Evolutionary conservation across 352 stramenopile genomes (phyloP), one percentile per base, ranked within the genome.

Genomic region (Phytophthora sansomeana): DNA sequence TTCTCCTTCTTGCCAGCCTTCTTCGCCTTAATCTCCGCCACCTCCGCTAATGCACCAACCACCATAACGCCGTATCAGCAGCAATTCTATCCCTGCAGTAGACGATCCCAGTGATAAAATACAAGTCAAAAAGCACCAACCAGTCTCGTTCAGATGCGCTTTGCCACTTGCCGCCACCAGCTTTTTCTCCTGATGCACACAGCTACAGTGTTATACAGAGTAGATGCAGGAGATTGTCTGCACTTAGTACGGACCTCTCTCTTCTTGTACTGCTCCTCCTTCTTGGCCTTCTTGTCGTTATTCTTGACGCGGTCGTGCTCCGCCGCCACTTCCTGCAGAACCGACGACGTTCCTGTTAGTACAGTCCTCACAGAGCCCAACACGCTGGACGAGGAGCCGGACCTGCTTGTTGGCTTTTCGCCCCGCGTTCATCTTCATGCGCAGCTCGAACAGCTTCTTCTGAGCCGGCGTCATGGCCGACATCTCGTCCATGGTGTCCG

Each of bases 351-450:
- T 10, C 28, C 6, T 9, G 24, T 38, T 16, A 52, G 30, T 17
- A 26, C 39, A 8, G 16, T 6, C 4, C 14, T 48, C 9, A 36
- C n/a, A 46, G n/a, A n/a, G n/a, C n/a, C n/a, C n/a, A n/a, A n/a
- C n/a, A n/a, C n/a, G n/a, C n/a, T n/a, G n/a, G n/a, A n/a, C n/a
- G n/a, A n/a, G n/a, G n/a, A n/a, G 2, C 21, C 63, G 7, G 28
- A 89, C 82, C 83, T 90, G 66, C 57, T 95, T 95, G 65, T 92
- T 92, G 11, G 84, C 83, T 59, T 93, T 93, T 39, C 86, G 69
- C 0, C 84, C 86, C 6, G 84, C 85, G 59, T 95, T 95, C 43
- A 93, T 84, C 64, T 92, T 91, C 86, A 95, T 95, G 38, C 86
- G 84, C 52, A 95, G 69, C 75, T 95, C 79, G 68, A 95, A 95